phyloP scores from a whole-genome alignment of 1,139 yeast species.

The Zygoascus meyerae region DNA sequence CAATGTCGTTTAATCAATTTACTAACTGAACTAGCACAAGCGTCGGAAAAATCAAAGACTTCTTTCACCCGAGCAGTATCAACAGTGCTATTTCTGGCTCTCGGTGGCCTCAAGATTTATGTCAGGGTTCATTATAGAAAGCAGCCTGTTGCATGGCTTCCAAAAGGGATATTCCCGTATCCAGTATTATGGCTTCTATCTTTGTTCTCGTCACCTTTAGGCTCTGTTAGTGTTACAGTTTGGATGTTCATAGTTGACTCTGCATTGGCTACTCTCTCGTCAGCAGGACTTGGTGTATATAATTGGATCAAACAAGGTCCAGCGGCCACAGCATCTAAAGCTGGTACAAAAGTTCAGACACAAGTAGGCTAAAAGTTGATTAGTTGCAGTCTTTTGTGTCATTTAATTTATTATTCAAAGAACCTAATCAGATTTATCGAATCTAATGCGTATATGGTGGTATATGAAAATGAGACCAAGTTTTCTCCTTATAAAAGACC shows the following conservation, averaged over 20 bases:
- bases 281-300: background rate
- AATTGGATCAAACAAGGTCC: background rate
- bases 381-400: too few relatives aligned
- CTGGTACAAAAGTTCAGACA: too few relatives aligned
- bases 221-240: conserved; percentile 36
- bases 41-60: conserved; percentile 31
- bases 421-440: too few relatives aligned
- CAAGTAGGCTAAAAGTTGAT: too few relatives aligned
- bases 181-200: conserved; percentile 53
- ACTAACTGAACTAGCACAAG: too few relatives aligned
- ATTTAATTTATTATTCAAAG: too few relatives aligned
- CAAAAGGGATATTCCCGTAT: conserved; percentile 53
- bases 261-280: conserved; percentile 19
- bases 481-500: conserved; percentile 7
- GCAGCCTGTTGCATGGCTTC: conserved; percentile 55
- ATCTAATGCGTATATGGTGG: too few relatives aligned
- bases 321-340: too few relatives aligned
- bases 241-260: conserved; percentile 35
- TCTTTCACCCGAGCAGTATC: conserved; percentile 33
- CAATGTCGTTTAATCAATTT: too few relatives aligned
- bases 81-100: conserved; percentile 25
- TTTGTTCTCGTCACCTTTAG: conserved; percentile 51
- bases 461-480: too few relatives aligned
- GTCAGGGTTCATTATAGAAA: conserved; percentile 55
- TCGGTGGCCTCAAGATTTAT: conserved; percentile 40